Percentiles rank a stretch among this genome's conserved stretches.
These are phyloP conservation scores for Gypsophila paniculata DNA, from an alignment of 179 eudicot species.

Conservation along the genomic window DNA sequence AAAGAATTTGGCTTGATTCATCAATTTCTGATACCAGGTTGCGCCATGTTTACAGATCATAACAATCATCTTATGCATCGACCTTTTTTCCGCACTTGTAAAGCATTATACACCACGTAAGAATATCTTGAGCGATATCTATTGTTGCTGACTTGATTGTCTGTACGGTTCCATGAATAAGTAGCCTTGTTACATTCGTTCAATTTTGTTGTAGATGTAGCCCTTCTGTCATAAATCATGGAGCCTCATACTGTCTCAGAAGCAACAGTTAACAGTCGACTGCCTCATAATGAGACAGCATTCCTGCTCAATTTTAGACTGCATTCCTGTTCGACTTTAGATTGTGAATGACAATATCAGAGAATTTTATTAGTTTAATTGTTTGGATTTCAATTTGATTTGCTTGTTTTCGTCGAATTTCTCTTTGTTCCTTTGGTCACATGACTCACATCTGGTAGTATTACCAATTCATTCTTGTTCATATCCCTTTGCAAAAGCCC, in stretches of 20 bases:
- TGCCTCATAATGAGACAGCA: neutral
- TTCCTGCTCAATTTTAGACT: neutral
- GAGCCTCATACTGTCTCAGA: neutral
- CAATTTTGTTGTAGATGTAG: neutral
- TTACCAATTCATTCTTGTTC: too few relatives aligned
- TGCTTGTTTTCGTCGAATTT: neutral
- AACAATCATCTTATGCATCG: neutral
- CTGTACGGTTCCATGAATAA: neutral
- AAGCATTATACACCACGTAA: neutral
- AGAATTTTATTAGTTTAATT: neutral
- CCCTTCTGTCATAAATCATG: neutral
- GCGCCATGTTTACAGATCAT: slow-evolving; percentile 7
- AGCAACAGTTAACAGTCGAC: neutral
- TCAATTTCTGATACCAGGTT: neutral
- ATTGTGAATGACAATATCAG: neutral
- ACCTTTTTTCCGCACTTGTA: neutral
- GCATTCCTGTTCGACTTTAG: neutral
- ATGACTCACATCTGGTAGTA: too few relatives aligned
- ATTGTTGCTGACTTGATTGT: neutral
- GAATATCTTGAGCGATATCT: neutral
- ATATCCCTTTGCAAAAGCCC: too few relatives aligned
- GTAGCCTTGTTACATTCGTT: neutral
- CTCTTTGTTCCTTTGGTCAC: neutral
- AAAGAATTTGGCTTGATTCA: neutral
- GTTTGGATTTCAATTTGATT: neutral